phyloP scores from a whole-genome alignment of 1,284 basidiomycete genomes.

The Rhodotorula sp. region DNA sequence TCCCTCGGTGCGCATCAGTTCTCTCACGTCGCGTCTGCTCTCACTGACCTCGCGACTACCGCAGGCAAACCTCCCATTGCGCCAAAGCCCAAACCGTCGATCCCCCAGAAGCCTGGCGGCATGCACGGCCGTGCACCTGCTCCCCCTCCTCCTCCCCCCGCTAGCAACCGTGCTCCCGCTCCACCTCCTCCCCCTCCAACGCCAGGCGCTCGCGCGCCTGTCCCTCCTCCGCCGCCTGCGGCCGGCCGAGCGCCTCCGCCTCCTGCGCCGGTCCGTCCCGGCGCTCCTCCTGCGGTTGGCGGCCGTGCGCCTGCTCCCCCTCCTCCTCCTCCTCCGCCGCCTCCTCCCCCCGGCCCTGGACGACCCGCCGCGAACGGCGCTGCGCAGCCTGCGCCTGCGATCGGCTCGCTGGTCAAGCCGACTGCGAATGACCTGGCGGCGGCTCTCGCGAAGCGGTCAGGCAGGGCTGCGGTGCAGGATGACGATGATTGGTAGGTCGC shows the following conservation, averaged over 20 bases:
- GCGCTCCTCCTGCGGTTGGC: slow-evolving; percentile 4
- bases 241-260: slow-evolving; percentile 1
- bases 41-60: no score
- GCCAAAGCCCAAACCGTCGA: slow-evolving; percentile 50
- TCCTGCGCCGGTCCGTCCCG: slow-evolving; percentile 4
- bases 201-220: not conserved
- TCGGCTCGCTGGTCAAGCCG: slow-evolving; percentile 25
- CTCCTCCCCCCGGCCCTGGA: slow-evolving; percentile 6
- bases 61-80: slow-evolving; percentile 37
- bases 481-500: slow-evolving; percentile 27
- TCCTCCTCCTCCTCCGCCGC: slow-evolving; percentile 27
- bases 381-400: not conserved
- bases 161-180: not conserved
- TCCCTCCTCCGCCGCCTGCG: slow-evolving; percentile 11
- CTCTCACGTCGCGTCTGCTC: no score
- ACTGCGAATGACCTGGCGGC: slow-evolving; percentile 21
- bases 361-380: not conserved
- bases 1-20: slow-evolving; percentile 16
- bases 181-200: slow-evolving; percentile 11
- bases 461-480: slow-evolving; percentile 10
- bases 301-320: slow-evolving; percentile 21
- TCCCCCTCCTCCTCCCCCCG: not conserved
- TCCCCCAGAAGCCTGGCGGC: slow-evolving; percentile 50
- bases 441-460: slow-evolving; percentile 28
- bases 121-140: slow-evolving; percentile 12